Percentiles rank a stretch among this genome's conserved stretches.
These are phyloP conservation scores for Clarkia xantiana DNA, from an alignment of 345 rosid species.

Conservation along the genomic window DNA sequence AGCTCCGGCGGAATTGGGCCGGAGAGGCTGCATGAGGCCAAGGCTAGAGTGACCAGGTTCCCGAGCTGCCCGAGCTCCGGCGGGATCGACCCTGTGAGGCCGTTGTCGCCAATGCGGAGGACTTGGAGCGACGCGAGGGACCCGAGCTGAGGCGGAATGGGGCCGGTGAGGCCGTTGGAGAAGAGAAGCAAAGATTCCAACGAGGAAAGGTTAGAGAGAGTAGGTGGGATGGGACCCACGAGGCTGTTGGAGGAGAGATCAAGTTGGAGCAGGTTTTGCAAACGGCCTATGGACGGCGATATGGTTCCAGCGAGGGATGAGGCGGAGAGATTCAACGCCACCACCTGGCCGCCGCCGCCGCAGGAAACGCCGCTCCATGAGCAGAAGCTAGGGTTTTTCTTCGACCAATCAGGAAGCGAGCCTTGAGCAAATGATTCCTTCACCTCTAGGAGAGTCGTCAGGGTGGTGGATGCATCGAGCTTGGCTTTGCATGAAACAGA, in stretches of 20 bases:
- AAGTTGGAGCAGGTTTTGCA: slow-evolving; percentile 65
- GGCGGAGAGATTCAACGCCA: slow-evolving; percentile 50
- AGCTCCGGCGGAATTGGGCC: slow-evolving; percentile 59
- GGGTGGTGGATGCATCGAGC: slow-evolving; percentile 12
- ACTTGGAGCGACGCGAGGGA: slow-evolving; percentile 38
- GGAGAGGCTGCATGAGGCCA: slow-evolving; percentile 64
- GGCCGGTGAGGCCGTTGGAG: slow-evolving; percentile 74
- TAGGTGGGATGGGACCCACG: slow-evolving; percentile 75
- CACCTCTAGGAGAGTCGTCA: slow-evolving; percentile 37
- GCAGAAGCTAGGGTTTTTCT: slow-evolving; percentile 36
- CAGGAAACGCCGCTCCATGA: slow-evolving; percentile 67
- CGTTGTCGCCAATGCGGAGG: slow-evolving; percentile 69
- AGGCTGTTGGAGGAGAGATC: slow-evolving; percentile 83
- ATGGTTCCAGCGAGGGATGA: slow-evolving; percentile 51
- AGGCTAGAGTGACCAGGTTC: slow-evolving; percentile 41
- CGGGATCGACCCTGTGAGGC: slow-evolving; percentile 62
- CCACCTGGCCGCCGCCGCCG: slow-evolving; percentile 18
- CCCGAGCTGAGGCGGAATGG: slow-evolving; percentile 65
- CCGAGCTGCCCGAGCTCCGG: slow-evolving; percentile 41
- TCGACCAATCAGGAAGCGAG: slow-evolving; percentile 43
- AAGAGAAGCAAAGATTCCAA: slow-evolving; percentile 70
- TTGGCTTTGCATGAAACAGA: neutral
- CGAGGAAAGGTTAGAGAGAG: slow-evolving; percentile 60
- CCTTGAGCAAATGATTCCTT: slow-evolving; percentile 31
- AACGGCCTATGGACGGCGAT: slow-evolving; percentile 47